These are phyloP conservation scores for Penicillium alfredii DNA, from an alignment of 495 filamentous ascomycete species.

Conservation along the genomic window DNA sequence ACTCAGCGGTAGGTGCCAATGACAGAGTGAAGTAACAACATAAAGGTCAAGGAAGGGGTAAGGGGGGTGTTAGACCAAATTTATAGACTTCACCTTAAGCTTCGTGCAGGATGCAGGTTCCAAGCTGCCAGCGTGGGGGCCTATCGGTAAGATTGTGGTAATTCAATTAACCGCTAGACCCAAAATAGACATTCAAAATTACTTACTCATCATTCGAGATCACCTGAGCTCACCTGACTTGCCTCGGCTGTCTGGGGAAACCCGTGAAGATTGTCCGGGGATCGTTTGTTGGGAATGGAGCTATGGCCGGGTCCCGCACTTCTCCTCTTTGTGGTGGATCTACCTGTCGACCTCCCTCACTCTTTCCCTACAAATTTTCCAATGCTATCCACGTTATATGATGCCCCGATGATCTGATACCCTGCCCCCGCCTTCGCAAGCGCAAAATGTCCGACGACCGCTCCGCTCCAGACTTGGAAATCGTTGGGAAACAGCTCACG, in stretches of 20 bases:
- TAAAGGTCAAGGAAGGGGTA: too few relatives aligned
- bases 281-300: conserved; percentile 24
- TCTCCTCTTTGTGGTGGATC: conserved; percentile 5
- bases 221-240: conserved; percentile 5
- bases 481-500: conserved; percentile 70
- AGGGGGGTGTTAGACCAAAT: too few relatives aligned
- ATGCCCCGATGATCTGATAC: too few relatives aligned
- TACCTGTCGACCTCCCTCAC: conserved; percentile 4
- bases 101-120: too few relatives aligned
- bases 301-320: conserved; percentile 16
- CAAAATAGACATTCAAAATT: background rate
- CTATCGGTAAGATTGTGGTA: too few relatives aligned
- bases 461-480: conserved; percentile 77
- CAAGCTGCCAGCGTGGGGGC: too few relatives aligned
- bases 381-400: conserved; percentile 7
- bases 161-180: background rate
- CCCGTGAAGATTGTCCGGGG: conserved; percentile 18
- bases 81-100: too few relatives aligned
- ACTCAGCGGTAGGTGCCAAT: too few relatives aligned
- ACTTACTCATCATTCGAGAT: background rate
- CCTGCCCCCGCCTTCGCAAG: too few relatives aligned
- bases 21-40: too few relatives aligned
- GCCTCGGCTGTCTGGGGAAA: conserved; percentile 15
- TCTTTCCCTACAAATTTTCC: background rate
- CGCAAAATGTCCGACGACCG: conserved; percentile 24